Percentiles rank a stretch among this genome's conserved stretches.
Conservation (phyloP, 306 rosid species). For the Ochetophila trinervis region DNA sequence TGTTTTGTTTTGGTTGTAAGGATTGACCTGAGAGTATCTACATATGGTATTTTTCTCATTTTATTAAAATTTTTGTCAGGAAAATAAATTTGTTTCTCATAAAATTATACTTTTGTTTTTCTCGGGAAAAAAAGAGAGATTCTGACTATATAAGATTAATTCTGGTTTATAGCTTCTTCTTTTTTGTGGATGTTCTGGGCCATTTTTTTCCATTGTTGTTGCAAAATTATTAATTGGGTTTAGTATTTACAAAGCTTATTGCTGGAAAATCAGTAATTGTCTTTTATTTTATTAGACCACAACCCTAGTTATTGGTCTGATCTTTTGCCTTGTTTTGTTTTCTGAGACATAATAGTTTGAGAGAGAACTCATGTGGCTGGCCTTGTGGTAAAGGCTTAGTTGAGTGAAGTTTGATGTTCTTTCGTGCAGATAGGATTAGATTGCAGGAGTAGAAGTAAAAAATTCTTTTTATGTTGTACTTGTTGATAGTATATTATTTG, state of each 20-base stretch:
- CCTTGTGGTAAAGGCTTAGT: neutral
- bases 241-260: neutral
- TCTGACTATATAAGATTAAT: neutral
- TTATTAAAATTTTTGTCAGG: neutral
- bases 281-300: neutral
- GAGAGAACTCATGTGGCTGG: neutral
- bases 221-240: neutral
- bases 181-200: neutral
- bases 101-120: neutral
- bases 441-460: neutral
- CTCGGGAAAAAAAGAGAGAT: neutral
- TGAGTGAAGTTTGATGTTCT: neutral
- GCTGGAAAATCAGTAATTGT: neutral
- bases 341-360: no score
- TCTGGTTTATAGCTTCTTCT: neutral
- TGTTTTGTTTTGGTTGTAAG: neutral
- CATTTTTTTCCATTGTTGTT: neutral
- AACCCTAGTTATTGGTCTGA: neutral
- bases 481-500: neutral
- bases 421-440: neutral
- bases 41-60: neutral
- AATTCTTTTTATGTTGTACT: neutral
- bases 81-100: neutral
- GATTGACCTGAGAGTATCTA: no score
- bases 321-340: no score